A percentile compares a stretch with the other conserved stretches of the same genome.
These are phyloP conservation scores for Tuber umbilicatum DNA, from an alignment of 495 filamentous ascomycete species.

Conservation along the genomic window DNA sequence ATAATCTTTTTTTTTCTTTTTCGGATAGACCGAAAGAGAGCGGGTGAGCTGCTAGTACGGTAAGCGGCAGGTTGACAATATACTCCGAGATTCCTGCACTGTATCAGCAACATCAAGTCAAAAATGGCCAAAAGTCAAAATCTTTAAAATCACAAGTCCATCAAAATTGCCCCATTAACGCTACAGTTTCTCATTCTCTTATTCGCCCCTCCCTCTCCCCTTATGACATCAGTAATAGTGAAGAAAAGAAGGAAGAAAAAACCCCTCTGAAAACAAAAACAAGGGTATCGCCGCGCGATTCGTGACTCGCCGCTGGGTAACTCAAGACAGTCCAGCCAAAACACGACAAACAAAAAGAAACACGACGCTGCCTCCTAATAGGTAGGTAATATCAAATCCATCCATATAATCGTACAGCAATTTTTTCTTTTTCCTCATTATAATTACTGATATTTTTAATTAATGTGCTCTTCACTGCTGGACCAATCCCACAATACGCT, in stretches of 20 bases:
- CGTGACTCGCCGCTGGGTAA: not conserved
- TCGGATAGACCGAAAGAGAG: not conserved
- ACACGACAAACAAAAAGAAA: conserved; percentile 8
- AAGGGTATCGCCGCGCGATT: not conserved
- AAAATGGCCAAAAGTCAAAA: not conserved
- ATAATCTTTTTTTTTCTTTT: not conserved
- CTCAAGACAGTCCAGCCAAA: not conserved
- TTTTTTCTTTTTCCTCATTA: not conserved
- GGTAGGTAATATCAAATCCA: conserved; percentile 6
- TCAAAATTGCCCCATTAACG: not conserved
- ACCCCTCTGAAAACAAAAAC: not conserved
- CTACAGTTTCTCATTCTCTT: not conserved
- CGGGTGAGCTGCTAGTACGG: not conserved
- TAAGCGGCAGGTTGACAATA: not conserved
- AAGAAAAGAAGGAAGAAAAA: not conserved
- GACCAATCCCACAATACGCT: conserved; percentile 1
- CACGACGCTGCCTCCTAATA: conserved; percentile 12
- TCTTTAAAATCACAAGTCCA: not conserved
- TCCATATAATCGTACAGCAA: conserved; percentile 24
- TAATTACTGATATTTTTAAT: not conserved
- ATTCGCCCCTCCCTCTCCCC: not conserved
- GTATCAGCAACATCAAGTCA: not conserved
- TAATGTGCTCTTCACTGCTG: conserved; percentile 19
- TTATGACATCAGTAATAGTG: not conserved
- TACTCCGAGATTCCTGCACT: not conserved